Evolutionary conservation across 2,329 filamentous ascomycete genomes (phyloP), one percentile per base, ranked within the genome.

Genomic region (Fusarium gaditjirri): DNA sequence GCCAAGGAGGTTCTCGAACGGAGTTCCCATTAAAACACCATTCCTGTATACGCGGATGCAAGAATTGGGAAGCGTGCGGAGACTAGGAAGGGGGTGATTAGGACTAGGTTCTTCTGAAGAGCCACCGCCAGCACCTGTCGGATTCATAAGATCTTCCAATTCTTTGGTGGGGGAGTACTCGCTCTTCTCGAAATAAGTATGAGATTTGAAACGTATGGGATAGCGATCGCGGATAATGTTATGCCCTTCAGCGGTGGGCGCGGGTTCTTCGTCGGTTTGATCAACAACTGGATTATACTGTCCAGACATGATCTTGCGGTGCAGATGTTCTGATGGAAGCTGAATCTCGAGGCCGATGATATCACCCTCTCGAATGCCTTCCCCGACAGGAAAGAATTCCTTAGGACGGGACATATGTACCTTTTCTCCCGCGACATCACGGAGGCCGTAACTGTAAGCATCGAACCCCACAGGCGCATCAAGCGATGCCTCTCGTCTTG

Each of bases 171-270:
- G 87, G 75, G 95, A 93, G 80, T 97, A 97, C 79, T 97, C 94
- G 72, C 94, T 93, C 79, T 94, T 92, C 82, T 98, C 95, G 81
- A 97, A 98, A 83, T 97, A 97, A 58, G 95, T 92, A 80, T 97
- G 94, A 44, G 92, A 91, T 81, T 97, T 98, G 85, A 97, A 97
- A 14, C 95, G 91, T 73, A 98, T 97, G 2, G 96, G 95, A 47
- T 98, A 94, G 53, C 96, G 93, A 81, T 99, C 97, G 70, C 97
- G 94, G 66, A 99, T 93, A 70, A 98, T 93, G 80, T 98, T 96
- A 21, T 90, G 84, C 0, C 88, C 88, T 68, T 89, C 87, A n/a
- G 88, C 86, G 2, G 87, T 85, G 6, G 84, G 80, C 23, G 84
- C 81, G 14, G 85, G 82, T 8, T 88, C 85, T 47, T 91, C 89